Evolutionary conservation across 306 rosid species (phyloP), one percentile per base, ranked within the genome.

Genomic region (Argentina anserina): DNA sequence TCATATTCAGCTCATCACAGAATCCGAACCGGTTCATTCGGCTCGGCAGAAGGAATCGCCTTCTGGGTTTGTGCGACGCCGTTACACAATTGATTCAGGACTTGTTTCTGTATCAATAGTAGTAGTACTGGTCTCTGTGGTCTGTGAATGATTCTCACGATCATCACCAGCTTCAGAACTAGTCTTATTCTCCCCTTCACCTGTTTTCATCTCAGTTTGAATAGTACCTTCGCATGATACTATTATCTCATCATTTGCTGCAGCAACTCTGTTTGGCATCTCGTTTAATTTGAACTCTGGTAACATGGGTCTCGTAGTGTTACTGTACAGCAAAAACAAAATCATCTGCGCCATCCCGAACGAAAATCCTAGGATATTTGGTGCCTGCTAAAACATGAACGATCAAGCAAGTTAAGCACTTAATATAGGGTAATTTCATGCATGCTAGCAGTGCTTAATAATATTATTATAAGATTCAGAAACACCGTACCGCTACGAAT

Each of bases 301-400:
- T 68, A 67, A 50, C 3, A 29, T 31, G 0, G 61, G 63, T 43
- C 46, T 69, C 34, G 29, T 75, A 33, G 34, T 4, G 31, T 82
- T 70, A 64, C 69, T 79, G 84, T 79, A 85, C 13, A 76, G 43
- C 3, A 76, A 8, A 68, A 82, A 82, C 61, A 85, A 3, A 2
- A 82, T 66, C 82, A 85, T 82, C 76, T 85, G 88, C 1, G 74
- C 81, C 5, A 70, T 71, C 26, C 86, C 88, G 2, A 85, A 74
- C 5, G 52, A 1, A 34, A 81, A 79, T 9, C 88, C 88, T 4
- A 82, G 55, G 18, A 82, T 40, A 70, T 82, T 85, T 61, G 88
- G 88, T 29, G 79, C 52, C 88, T 85, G 69, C 47, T 55, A 29
- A 56, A 20, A 45, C 75, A 53, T 53, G 37, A 8, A 53, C 8